Evolutionary conservation across 345 rosid species (phyloP), one percentile per base, ranked within the genome.

Genomic region (Triadica sebifera): DNA sequence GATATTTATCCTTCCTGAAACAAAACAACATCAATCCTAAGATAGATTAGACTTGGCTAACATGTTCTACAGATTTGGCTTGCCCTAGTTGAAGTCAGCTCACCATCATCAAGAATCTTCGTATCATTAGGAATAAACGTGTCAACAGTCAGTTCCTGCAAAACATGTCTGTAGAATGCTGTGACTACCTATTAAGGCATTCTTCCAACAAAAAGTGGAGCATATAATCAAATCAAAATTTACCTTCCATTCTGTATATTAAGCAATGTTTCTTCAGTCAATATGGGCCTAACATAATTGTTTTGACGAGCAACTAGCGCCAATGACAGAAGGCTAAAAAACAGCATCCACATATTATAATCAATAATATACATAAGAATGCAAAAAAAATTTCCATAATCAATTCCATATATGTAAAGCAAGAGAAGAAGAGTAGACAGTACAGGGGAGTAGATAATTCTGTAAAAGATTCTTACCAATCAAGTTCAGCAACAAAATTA

Each of bases 111-210:
- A 75, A 77, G 71, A 77, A 91, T 81, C 78, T 82, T 88, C 61
- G 97, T 92, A 84, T 92, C 90, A 73, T 94, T 94, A 0, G 99
- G 98, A 79, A 94, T 93, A 82, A 93, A 94, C 49, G 99, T 89
- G 85, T 93, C 97, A 9, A 94, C 97, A 0, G 93, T 86, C 98
- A 94, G 90, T 87, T 94, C 99, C 87, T 94, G 99, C 89, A 94
- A 88, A 85, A 90, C 87, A 83, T 94, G 99, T 78, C 99, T 93
- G 90, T 60, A 77, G 75, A 75, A 61, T 67, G 67, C 52, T 74
- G 34, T 62, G 55, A 49, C 55, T 66, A 16, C 24, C 47, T 22
- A 15, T 43, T 16, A 49, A 13, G 45, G 39, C 4, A 55, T 45
- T 56, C 19, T 3, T 62, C 15, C 34, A n/a, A 60, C 7, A 13